Base-by-base conservation (phyloP, 1,284 basidiomycete species). In the Pseudozyma tsukubaensis region DNA sequence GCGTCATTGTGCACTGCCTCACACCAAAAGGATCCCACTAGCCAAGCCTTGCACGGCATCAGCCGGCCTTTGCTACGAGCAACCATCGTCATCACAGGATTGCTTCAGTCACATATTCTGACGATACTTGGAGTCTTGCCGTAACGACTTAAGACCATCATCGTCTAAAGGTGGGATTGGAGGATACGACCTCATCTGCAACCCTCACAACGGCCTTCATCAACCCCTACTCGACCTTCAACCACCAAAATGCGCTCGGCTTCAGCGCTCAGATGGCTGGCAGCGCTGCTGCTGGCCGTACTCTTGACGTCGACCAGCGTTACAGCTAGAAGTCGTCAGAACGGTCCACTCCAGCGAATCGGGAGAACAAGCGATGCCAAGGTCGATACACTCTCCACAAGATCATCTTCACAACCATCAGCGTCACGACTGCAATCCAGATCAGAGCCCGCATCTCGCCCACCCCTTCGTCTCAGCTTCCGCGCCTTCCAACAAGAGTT, bases 401-500 rank as follows among this genome's bases (percentile, higher is more conserved):
- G 44, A 10, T 21, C 47, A 35, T 57, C 52, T 0, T 43, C 43
- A 21, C 51, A 35, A n/a, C 37, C 42, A 6, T 36, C 42, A n/a
- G 40, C 11, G 13, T 6, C 44, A 21, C 54, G 37, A 34, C 32
- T 56, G 29, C 61, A 47, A 36, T 49, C 67, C n/a, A 59, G 61
- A n/a, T 42, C 43, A 7, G n/a, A 37, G 5, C 21, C 52, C 1
- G 36, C 36, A 11, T 16, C 36, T 9, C 55, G 18, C 12, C 68
- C 78, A 35, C 52, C 72, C 4, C 52, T 81, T 16, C 74, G 78
- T 10, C 65, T 81, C 35, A 73, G 64, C 65, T 70, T 81, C 44
- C 71, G 78, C 19, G 78, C 77, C 18, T 81, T 80, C 50, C 56
- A 69, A 47, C 78, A 81, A 52, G 50, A 62, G 37, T 81, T 80